phyloP scores from a whole-genome alignment of 2,329 filamentous ascomycete species.

The Diaporthe destruens region DNA sequence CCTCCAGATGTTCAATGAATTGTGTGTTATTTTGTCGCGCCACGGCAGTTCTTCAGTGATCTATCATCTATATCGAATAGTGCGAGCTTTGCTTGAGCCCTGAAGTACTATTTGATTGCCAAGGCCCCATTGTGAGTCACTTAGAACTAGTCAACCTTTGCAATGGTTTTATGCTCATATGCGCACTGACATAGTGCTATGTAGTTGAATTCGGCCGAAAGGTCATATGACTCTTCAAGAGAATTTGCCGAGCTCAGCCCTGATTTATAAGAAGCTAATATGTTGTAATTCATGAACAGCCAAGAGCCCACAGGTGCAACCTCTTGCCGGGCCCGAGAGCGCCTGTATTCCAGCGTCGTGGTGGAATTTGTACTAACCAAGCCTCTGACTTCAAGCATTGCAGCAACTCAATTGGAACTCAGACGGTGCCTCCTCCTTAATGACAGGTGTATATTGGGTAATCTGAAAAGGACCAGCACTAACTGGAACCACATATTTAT shows the following conservation, averaged over 20 bases:
- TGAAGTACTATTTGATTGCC: background rate
- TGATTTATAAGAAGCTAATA: background rate
- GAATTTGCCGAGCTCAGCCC: background rate
- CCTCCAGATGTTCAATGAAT: background rate
- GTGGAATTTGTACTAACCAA: too few species aligned
- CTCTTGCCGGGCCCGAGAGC: too few species aligned
- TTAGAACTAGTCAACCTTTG: background rate
- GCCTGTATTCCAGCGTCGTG: too few species aligned
- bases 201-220: too few species aligned
- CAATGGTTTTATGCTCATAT: background rate
- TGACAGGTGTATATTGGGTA: too few species aligned
- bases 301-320: background rate
- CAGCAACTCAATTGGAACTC: too few species aligned
- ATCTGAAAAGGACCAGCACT: too few species aligned
- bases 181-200: slow-evolving; percentile 4
- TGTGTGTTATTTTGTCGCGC: background rate
- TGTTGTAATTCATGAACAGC: background rate
- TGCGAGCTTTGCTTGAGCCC: background rate
- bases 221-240: background rate
- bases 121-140: too few species aligned
- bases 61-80: too few species aligned
- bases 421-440: too few species aligned
- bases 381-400: too few species aligned
- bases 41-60: fast-evolving
- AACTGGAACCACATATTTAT: too few species aligned